Base-by-base conservation (phyloP, 2,329 filamentous ascomycete genomes). In the Aspergillus transmontanensis region DNA sequence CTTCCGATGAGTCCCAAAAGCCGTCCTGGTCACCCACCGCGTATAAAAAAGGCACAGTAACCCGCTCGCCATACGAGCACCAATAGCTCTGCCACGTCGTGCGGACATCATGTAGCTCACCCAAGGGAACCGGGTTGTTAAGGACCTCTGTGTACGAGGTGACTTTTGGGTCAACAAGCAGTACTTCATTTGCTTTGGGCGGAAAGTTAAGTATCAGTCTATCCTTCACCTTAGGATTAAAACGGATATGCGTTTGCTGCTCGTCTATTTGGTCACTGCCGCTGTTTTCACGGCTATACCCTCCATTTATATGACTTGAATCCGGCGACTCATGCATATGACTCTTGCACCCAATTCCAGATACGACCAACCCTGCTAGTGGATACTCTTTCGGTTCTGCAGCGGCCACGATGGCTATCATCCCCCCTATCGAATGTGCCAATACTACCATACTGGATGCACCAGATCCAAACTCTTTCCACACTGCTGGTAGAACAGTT, bases 31-130 rank as follows among this genome's bases (percentile, higher is more conserved):
- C 64, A 23, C 50, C 41, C 10, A 64, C 23, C 26, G 56, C 64
- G 43, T 66, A 60, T 62, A 64, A 54, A 12, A 66, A 28, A 11
- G 64, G 64, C 26, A 66, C 62, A 23, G 50, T 57, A 28, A 66
- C 26, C 21, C n/a, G 36, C 28, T 55, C 39, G 9, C 62, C 59
- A 30, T 66, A 64, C 28, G 36, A 36, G 9, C 53, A 14, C 62
- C 59, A 66, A 30, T 56, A 57, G 14, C 7, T 19, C 16, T 60
- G 48, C 64, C 64, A 64, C 3, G 30, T 60, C 9, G n/a, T 46
- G 30, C 62, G 60, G 19, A 64, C 62, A 23, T 64, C 64, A 6
- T 58, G 9, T 14, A 66, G 34, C 34, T 64, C 64, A 2, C n/a
- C 59, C 6, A 50, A 12, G 16, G 64, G 64, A 39, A 41, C 46